Conservation (phyloP, 352 stramenopile genomes). For the Pythium phragmitis region DNA sequence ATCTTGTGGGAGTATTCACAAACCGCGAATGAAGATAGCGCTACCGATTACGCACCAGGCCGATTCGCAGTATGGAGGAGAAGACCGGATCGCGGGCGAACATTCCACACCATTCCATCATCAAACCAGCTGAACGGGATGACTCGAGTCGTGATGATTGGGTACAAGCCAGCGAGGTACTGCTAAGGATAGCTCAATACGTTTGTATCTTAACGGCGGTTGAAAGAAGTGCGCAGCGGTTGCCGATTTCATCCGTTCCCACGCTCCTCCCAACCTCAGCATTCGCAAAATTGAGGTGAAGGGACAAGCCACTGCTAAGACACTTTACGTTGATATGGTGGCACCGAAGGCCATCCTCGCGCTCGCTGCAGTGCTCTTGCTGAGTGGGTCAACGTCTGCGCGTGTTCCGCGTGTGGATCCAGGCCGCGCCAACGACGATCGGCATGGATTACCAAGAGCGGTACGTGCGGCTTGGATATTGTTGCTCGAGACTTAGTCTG, state of each 20-base stretch:
- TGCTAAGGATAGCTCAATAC: slow-evolving; percentile 16
- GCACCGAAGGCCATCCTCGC: not conserved
- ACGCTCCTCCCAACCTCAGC: not conserved
- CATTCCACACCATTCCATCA: slow-evolving; percentile 19
- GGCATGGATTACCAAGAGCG: slow-evolving; percentile 10
- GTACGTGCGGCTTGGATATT: not conserved
- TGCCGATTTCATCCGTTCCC: not conserved
- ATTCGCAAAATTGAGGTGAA: not conserved
- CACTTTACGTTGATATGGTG: slow-evolving; percentile 8
- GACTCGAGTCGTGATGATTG: slow-evolving; percentile 26
- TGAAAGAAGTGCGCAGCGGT: not conserved
- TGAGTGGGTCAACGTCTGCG: not conserved
- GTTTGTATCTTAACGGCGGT: not conserved
- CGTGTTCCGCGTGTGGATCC: not conserved
- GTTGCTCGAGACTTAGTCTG: not conserved
- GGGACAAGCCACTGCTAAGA: not conserved
- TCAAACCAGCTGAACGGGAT: slow-evolving; percentile 19
- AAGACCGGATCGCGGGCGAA: slow-evolving; percentile 9
- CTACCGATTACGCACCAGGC: not conserved
- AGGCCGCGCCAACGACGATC: not conserved
- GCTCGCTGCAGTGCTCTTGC: not conserved
- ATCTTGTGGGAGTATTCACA: slow-evolving; percentile 41
- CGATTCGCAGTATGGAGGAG: not conserved
- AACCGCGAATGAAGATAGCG: slow-evolving; percentile 1
- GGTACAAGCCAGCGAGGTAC: slow-evolving; percentile 22